phyloP scores from a whole-genome alignment of 805 yeast genomes.

The Ogataea nakhonphanomensis region DNA sequence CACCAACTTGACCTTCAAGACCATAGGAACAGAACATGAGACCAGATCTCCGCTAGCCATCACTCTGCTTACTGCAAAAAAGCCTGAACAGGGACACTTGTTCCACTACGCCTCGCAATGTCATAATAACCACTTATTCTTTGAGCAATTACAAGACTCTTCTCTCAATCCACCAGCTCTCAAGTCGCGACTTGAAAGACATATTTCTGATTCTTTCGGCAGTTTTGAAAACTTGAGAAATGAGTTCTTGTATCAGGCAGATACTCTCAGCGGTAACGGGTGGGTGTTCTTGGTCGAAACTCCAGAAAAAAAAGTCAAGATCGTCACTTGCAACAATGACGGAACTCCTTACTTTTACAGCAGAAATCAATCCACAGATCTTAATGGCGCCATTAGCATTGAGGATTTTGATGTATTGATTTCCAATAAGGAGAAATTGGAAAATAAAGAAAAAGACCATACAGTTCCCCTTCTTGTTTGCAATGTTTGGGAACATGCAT shows the following conservation, averaged over 20 bases:
- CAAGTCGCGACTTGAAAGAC: constrained; percentile 25
- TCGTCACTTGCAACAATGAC: constrained; percentile 60
- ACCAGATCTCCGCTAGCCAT: constrained; percentile 72
- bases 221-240: constrained; percentile 49
- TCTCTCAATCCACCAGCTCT: constrained; percentile 20
- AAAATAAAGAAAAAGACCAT: constrained; percentile 48
- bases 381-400: constrained; percentile 66
- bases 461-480: constrained; percentile 73
- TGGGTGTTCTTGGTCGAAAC: constrained; percentile 73
- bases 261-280: constrained; percentile 60
- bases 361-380: constrained; percentile 67
- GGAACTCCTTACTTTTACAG: constrained; percentile 75
- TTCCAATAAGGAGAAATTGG: constrained; percentile 29
- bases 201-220: constrained; percentile 38
- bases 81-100: constrained; percentile 60
- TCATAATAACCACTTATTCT: constrained; percentile 87
- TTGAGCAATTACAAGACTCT: constrained; percentile 51
- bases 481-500: constrained; percentile 90
- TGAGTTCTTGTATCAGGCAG: constrained; percentile 48
- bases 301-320: constrained; percentile 52
- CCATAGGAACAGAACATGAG: constrained; percentile 79
- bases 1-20: constrained; percentile 55
- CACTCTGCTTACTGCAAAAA: constrained; percentile 60
- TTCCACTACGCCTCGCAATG: constrained; percentile 89
- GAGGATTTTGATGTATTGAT: constrained; percentile 48